Evolutionary conservation across 208 protist species (phyloP), one percentile per base, ranked within the genome.

Genomic region (Acanthamoeba divionensis): DNA sequence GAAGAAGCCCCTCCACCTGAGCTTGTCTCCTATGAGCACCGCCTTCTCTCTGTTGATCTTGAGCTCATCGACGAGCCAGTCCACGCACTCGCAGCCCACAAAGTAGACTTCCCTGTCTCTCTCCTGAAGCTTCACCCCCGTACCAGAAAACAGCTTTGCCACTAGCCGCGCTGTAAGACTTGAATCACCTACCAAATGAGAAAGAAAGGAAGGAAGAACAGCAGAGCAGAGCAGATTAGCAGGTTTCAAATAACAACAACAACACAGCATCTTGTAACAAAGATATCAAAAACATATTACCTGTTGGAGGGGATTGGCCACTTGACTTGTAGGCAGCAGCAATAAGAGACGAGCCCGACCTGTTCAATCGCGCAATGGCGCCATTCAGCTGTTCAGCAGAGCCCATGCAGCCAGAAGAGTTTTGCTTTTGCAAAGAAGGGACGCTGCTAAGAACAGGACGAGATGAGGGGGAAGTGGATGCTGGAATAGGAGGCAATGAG

Each of bases 1-100:
- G 69, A 79, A 79, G 69, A 79, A 79, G 13, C 69, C 69, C n/a
- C 69, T 41, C 21, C 5, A n/a, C 3, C 50, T 41, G 0, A 79
- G 44, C 69, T 79, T 79, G 10, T 79, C 69, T 7, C 69, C 69
- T n/a, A 79, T 79, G 41, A 15, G 45, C 12, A 79, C 44, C 26
- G 69, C 69, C 69, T 79, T 79, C 29, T 79, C 69, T 10, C 69
- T 41, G 3, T 48, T 48, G 12, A 79, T 48, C 5, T 48, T n/a
- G n/a, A 79, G 69, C 69, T 79, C 69, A 26, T 79, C 69, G 12
- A 79, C 69, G 24, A 79, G 69, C 69, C 69, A 79, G 41, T 79
- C 69, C 21, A 79, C 44, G 44, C 69, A 47, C 5, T 79, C 69
- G 69, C 21, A 79, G 69, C 69, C 69, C 29, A 12, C 50, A 48